Evolutionary conservation across 352 stramenopile species (phyloP), one percentile per base, ranked within the genome.

Genomic region (Phytopythium vexans): DNA sequence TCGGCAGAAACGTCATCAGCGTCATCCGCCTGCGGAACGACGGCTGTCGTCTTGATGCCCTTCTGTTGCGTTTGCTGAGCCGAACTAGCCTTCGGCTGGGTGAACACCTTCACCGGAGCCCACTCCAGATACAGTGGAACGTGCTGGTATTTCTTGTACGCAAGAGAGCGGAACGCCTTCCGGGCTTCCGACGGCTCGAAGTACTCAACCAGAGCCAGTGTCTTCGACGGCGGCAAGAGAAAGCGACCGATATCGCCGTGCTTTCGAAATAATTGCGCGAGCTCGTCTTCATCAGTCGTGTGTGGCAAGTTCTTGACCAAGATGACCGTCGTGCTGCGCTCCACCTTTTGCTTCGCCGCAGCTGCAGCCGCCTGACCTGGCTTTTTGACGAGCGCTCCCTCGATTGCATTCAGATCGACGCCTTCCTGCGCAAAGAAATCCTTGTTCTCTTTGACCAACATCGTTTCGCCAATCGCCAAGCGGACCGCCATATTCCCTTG

Each of bases 71-170:
- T 54, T 1, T 39, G 9, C 40, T 55, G 60, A 3, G 47, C 50
- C 4, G 15, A 15, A 3, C 51, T 63, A 54, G 59, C 41, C 47
- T 56, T 64, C 35, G 69, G 46, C 2, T 62, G 55, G 15, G 68
- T 87, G 49, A 96, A 89, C 43, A 95, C 80, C 49, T 92, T 92
- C 6, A 90, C 67, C 3, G 96, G 96, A 32, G 97, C 97, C 96
- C 96, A 99, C 70, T 99, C 97, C 10, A 99, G 70, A 64, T 99
- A 99, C 1, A 99, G 72, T 44, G 97, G 97, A 36, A 99, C 94
- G 58, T 98, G 86, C 69, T 99, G 95, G 68, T 98, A 99, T 59
- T 97, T 96, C 49, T 94, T 97, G 79, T 99, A 99, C n/a, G 97
- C 96, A 31, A 99, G 70, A 52, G 87, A 94, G 12, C 92, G 91